Evolutionary conservation across 78 protist species (phyloP).

Genomic region (Pelomyxa schiedti): DNA sequence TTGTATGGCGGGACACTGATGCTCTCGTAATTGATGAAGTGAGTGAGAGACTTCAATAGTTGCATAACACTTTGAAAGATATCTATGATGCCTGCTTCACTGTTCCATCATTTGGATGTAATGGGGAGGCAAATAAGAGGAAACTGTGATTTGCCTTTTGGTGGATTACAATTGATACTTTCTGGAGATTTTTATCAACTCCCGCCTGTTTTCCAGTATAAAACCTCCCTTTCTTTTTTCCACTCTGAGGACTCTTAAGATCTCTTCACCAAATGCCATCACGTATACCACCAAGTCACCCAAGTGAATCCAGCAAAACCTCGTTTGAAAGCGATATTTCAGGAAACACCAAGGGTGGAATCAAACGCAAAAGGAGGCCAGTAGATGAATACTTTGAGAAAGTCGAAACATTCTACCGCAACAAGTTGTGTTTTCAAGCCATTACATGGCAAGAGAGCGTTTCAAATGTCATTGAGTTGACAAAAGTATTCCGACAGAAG

Average conservation of each 20-base stretch:
- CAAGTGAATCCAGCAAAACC: too few relatives aligned
- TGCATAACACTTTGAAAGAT: too few relatives aligned
- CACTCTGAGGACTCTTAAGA: neutral
- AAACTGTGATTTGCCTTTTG: conserved; percentile 34
- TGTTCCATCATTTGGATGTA: conserved; percentile 54
- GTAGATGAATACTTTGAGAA: too few relatives aligned
- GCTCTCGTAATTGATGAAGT: conserved; percentile 71
- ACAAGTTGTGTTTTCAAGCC: neutral
- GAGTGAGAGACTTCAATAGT: too few relatives aligned
- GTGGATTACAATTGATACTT: conserved; percentile 69
- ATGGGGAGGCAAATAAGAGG: conserved; percentile 27
- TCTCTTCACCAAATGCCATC: too few relatives aligned
- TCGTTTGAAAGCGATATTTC: too few relatives aligned
- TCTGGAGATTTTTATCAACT: conserved; percentile 79
- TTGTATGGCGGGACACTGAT: conserved; percentile 29
- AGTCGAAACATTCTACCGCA: too few relatives aligned
- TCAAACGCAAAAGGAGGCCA: too few relatives aligned
- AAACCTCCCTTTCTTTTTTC: neutral
- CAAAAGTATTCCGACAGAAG: neutral
- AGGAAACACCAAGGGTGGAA: too few relatives aligned
- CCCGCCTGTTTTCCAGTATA: conserved; percentile 66
- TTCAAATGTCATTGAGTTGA: neutral
- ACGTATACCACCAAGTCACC: too few relatives aligned
- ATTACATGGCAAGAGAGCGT: neutral
- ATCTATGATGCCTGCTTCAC: conserved; percentile 40